Base-by-base conservation (phyloP, 208 protist species). In the Trypanosoma brucei region DNA sequence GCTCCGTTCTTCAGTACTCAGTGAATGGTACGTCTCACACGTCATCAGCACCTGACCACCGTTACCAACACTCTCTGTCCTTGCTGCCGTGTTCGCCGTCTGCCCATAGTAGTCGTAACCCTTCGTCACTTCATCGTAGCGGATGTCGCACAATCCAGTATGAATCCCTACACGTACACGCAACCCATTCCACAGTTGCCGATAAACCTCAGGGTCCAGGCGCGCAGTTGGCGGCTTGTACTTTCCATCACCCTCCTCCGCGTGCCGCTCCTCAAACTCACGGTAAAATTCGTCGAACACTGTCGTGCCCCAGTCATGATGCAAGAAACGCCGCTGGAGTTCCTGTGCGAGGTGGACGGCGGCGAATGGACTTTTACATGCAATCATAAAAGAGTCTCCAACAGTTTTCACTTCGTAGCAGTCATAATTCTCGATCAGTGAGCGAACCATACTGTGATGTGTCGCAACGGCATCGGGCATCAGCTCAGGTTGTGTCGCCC, bases 381-480 rank as follows among this genome's bases (percentile, higher is more conserved):
- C 50, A 31, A 54, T 54, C 50, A 54, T 54, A 34, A 92, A 89
- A 45, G 84, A 76, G 78, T 92, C 84, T 39, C 84, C 84, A 42
- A 89, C 76, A 55, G 80, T 92, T 72, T 92, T 92, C 65, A 92
- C 84, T 67, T 89, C 82, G 68, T 92, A 92, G 68, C 79, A 82
- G 59, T 68, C 68, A 72, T 83, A 72, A 70, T 70, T 72, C 30
- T n/a, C 55, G 38, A 89, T 87, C 13, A 76, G 59, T 40, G 62
- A 31, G 35, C 85, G 79, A 45, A 92, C 85, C 38, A 86, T 22
- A 9, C 64, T 58, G 79, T 92, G 75, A 72, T 92, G 81, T 50
- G 68, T 48, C 14, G 79, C 69, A 11, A 92, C 66, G 13, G 85
- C 82, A 14, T 76, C 73, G 8, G 70, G 50, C 85, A 92, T 92